Evolutionary conservation across 1,284 basidiomycete genomes (phyloP).

Genomic region (Cutaneotrichosporon daszewskae): DNA sequence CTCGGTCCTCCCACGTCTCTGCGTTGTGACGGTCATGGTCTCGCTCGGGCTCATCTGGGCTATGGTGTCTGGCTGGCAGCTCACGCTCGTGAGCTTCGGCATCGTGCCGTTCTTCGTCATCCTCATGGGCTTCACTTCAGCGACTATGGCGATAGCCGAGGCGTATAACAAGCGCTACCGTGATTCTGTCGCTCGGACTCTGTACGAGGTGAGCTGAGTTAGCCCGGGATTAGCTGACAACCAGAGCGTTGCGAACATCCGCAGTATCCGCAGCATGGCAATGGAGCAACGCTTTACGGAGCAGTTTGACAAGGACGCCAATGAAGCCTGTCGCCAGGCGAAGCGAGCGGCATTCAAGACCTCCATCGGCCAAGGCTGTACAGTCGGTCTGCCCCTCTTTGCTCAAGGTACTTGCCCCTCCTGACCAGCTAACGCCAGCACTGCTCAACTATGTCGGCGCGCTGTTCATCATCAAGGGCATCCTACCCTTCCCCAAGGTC

Average conservation of each 20-base stretch:
- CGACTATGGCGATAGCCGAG: slow-evolving; percentile 58
- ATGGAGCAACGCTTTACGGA: slow-evolving; percentile 68
- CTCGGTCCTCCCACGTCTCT: slow-evolving; percentile 64
- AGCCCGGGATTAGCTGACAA: slow-evolving; percentile 13
- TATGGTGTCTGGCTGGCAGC: slow-evolving; percentile 78
- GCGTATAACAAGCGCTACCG: slow-evolving; percentile 71
- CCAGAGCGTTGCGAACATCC: slow-evolving; percentile 75
- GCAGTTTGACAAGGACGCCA: slow-evolving; percentile 62
- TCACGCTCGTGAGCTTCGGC: slow-evolving; percentile 84
- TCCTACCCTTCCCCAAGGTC: slow-evolving; percentile 80
- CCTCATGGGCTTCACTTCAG: slow-evolving; percentile 62
- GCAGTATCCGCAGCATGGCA: slow-evolving; percentile 84
- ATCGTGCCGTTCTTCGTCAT: slow-evolving; percentile 86
- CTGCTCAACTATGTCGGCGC: slow-evolving; percentile 86
- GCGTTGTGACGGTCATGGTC: slow-evolving; percentile 76
- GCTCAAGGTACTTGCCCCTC: slow-evolving; percentile 56
- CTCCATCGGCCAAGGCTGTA: slow-evolving; percentile 74
- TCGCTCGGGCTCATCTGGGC: slow-evolving; percentile 81
- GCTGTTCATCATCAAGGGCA: slow-evolving; percentile 69
- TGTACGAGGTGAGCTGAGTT: slow-evolving; percentile 65
- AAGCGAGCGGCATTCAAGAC: slow-evolving; percentile 72
- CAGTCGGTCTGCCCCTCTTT: slow-evolving; percentile 76
- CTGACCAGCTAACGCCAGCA: slow-evolving; percentile 49
- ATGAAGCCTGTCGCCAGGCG: slow-evolving; percentile 62
- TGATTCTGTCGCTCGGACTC: slow-evolving; percentile 76